Base-by-base conservation (phyloP, 441 rosid species). In the Biscutella laevigata region DNA sequence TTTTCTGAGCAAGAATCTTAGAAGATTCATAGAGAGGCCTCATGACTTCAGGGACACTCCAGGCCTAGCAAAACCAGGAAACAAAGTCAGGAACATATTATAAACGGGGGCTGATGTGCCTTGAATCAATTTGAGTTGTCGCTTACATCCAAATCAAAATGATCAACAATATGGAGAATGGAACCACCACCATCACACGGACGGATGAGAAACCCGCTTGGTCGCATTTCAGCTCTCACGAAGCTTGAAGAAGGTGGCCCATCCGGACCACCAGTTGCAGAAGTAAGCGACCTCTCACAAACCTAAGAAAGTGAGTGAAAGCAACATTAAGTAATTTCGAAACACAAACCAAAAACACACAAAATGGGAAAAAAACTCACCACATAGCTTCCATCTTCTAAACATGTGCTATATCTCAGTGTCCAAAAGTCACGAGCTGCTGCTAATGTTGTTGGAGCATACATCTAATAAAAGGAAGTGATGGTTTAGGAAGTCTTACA, bases 161-260 rank as follows among this genome's bases (percentile, higher is more conserved):
- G 98, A 73, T 91, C 98, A 54, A 91, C 98, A 20, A 88, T 77
- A 63, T 89, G 94, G 65, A 91, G 78, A 24, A 91, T 80, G 2
- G 98, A 91, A 54, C 98, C 96, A 59, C 98, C 95, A 37, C 98
- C 98, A 68, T 91, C 98, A 63, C 98, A 91, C 57, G 98, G 98
- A 32, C 98, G 74, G 35, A 91, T 76, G 62, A 91, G 64, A 77
- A 85, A 91, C 25, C 98, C 98, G 68, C 96, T 88, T 5, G 96
- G 89, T 50, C 88, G 77, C 82, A 91, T 80, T 84, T 91, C 96
- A 50, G 94, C 98, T 80, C 98, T 80, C 54, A 88, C 96, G 74
- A 88, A 91, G 79, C 68, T 77, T 62, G 94, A 72, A 53, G 85
- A 47, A 61, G 86, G 79, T 47, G 91, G 87, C 11, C 95, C 86